Evolutionary conservation across 2,329 filamentous ascomycete genomes (phyloP).

Genomic region (Colletotrichum ledebouriae): DNA sequence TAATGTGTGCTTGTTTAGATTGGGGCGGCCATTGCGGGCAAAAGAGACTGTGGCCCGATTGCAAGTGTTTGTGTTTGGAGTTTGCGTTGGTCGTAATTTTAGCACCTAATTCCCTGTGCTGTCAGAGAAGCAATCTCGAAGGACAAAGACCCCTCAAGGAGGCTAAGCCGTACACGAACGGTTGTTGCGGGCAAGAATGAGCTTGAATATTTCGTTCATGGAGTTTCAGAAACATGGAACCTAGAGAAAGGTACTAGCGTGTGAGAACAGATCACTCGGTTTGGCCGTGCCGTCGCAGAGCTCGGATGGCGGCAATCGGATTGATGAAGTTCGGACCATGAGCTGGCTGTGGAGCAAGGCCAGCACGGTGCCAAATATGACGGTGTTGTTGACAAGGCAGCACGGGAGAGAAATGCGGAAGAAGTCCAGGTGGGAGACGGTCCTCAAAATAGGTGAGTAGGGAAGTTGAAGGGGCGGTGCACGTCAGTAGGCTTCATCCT

Average conservation of each 20-base stretch:
- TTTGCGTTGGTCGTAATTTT: background rate
- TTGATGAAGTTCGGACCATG: background rate
- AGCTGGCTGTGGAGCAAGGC: background rate
- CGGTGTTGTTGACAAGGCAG: constrained; percentile 1
- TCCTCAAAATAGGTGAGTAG: background rate
- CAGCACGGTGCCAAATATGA: background rate
- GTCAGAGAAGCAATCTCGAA: no score
- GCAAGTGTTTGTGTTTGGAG: background rate
- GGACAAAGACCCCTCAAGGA: no score
- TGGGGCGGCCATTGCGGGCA: background rate
- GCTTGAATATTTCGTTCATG: no score
- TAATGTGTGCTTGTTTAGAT: background rate
- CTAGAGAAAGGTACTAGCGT: no score
- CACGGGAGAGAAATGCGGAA: background rate
- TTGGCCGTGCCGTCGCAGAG: background rate
- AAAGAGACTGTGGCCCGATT: background rate
- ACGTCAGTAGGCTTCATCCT: background rate
- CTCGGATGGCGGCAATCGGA: background rate
- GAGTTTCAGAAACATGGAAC: no score
- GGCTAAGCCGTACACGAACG: no score
- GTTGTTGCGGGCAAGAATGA: no score
- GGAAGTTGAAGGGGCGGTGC: constrained; percentile 22
- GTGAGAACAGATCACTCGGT: background rate
- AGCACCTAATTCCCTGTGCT: background rate
- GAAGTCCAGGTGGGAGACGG: no score